Evolutionary conservation across 352 stramenopile genomes (phyloP).

Genomic region (Thalassiosira gravida): DNA sequence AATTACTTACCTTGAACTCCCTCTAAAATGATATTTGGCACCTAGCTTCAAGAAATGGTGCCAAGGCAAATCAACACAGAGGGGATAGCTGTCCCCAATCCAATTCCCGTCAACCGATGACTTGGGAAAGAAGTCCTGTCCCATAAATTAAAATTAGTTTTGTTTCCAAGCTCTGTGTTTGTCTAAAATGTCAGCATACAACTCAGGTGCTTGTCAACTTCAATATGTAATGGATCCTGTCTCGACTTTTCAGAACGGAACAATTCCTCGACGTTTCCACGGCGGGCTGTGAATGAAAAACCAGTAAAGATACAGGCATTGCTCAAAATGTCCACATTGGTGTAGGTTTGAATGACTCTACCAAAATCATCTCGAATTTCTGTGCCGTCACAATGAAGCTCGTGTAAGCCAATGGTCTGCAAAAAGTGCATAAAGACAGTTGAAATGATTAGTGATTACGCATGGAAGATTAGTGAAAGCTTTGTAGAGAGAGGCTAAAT

Average conservation of each 20-base stretch:
- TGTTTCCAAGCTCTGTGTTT: too few relatives aligned
- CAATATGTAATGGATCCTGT: constrained; percentile 57
- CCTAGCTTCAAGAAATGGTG: constrained; percentile 65
- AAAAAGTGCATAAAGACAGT: not conserved
- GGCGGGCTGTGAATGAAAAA: constrained; percentile 57
- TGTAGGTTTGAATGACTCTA: constrained; percentile 68
- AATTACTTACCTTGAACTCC: constrained; percentile 1
- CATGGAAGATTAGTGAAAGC: not conserved
- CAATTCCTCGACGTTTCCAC: constrained; percentile 65
- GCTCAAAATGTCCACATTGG: constrained; percentile 73
- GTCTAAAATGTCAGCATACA: too few relatives aligned
- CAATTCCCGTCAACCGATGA: constrained; percentile 65
- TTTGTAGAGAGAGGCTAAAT: not conserved
- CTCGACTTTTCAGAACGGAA: constrained; percentile 60
- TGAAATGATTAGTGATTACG: not conserved
- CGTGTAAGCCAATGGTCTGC: constrained; percentile 52
- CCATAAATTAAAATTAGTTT: not conserved
- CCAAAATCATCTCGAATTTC: constrained; percentile 65
- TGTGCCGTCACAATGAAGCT: constrained; percentile 77
- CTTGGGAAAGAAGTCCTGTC: constrained; percentile 74
- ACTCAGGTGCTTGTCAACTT: constrained; percentile 49
- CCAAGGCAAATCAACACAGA: constrained; percentile 75
- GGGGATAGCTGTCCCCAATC: constrained; percentile 82
- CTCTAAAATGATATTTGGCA: constrained; percentile 1
- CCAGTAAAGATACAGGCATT: constrained; percentile 69